phyloP scores from a whole-genome alignment of 2,329 filamentous ascomycete species.

The Pseudovirgaria hyperparasitica region DNA sequence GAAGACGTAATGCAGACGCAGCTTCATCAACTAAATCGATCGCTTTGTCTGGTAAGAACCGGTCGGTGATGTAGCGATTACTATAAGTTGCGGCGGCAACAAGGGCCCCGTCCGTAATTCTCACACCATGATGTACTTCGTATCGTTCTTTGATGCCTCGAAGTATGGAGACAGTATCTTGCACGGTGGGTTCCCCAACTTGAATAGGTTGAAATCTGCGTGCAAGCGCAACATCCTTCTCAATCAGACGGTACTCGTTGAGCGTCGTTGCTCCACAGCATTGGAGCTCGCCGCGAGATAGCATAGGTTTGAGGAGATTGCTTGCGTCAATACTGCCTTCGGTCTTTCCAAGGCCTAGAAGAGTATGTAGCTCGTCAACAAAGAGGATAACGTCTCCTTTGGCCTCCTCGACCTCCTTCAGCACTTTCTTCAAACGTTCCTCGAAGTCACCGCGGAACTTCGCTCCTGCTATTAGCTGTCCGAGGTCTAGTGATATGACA shows the following conservation, averaged over 20 bases:
- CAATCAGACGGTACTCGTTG: conserved; percentile 82
- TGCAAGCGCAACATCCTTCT: conserved; percentile 90
- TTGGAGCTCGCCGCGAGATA: conserved; percentile 87
- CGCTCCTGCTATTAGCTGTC: conserved; percentile 85
- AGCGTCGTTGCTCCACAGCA: conserved; percentile 92
- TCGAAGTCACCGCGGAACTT: conserved; percentile 96
- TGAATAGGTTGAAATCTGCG: conserved; percentile 87
- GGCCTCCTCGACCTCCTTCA: conserved; percentile 83
- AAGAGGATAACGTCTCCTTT: conserved; percentile 87
- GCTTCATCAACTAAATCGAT: conserved; percentile 96
- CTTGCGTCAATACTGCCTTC: conserved; percentile 95
- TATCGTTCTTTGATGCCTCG: conserved; percentile 96
- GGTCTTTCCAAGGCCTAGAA: conserved; percentile 85
- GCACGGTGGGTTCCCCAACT: conserved; percentile 82
- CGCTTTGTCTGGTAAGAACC: conserved; percentile 91
- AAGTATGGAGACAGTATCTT: conserved; percentile 89
- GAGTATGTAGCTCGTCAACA: conserved; percentile 84
- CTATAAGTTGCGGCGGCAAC: conserved; percentile 86
- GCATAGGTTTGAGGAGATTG: conserved; percentile 82
- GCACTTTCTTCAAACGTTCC: conserved; percentile 77
- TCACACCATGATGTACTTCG: conserved; percentile 90
- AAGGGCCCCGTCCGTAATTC: conserved; percentile 83
- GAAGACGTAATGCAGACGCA: conserved; percentile 74
- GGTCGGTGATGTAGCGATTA: conserved; percentile 92
- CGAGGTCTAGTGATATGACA: conserved; percentile 77